Conservation (phyloP, 164 flowering plant genomes). For the Malania oleifera region DNA sequence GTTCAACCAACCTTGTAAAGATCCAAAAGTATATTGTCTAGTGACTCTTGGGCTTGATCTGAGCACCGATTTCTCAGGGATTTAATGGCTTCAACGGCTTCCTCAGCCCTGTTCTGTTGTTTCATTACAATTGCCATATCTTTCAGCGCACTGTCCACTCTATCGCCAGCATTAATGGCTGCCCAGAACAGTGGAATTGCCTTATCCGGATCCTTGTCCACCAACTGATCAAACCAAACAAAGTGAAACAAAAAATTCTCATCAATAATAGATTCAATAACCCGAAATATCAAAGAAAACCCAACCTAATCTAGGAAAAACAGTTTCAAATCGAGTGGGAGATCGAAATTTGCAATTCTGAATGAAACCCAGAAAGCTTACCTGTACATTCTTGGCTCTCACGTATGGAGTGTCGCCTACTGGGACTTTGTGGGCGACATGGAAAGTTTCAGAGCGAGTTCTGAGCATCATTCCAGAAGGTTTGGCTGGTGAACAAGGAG, state of each 20-base stretch:
- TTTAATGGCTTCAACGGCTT: slow-evolving; percentile 95
- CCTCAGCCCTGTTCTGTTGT: slow-evolving; percentile 96
- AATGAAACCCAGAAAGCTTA: slow-evolving; percentile 12
- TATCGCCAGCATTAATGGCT: slow-evolving; percentile 95
- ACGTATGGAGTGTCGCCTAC: slow-evolving; percentile 94
- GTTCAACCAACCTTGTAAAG: slow-evolving; percentile 70
- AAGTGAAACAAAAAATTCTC: slow-evolving; percentile 12
- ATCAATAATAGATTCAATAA: slow-evolving; percentile 3
- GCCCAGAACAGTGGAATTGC: slow-evolving; percentile 98
- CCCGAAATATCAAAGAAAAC: neutral
- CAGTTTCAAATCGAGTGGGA: neutral
- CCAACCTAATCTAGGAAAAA: neutral
- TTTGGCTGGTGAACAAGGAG: slow-evolving; percentile 91
- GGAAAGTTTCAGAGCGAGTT: slow-evolving; percentile 79
- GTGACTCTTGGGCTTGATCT: slow-evolving; percentile 95
- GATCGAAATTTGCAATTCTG: no score
- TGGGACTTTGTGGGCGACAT: slow-evolving; percentile 86
- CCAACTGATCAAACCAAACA: slow-evolving; percentile 49
- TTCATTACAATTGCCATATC: slow-evolving; percentile 99
- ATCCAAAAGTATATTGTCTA: slow-evolving; percentile 90
- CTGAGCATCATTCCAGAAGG: slow-evolving; percentile 55
- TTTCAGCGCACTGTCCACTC: slow-evolving; percentile 97
- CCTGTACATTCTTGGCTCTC: slow-evolving; percentile 94
- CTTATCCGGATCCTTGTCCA: slow-evolving; percentile 94
- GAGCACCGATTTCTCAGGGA: slow-evolving; percentile 76